These are phyloP conservation scores for Marasmius tenuissimus DNA, from an alignment of 1,284 basidiomycete species.

Conservation along the genomic window DNA sequence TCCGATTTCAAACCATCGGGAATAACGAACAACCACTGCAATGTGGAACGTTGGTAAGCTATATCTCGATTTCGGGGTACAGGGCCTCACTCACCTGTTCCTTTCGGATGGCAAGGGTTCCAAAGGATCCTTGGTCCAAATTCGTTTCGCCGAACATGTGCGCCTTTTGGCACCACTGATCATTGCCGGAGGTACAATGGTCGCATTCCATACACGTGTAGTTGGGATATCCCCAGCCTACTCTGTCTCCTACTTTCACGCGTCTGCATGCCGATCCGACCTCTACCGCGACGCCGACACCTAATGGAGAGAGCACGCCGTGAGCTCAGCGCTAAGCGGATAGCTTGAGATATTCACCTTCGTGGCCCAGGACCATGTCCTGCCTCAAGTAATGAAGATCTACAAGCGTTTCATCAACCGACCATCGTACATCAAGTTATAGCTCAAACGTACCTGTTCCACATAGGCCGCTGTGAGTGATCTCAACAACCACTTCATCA, in stretches of 20 bases:
- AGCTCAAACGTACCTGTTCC: slow-evolving; percentile 29
- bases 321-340: neutral
- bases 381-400: slow-evolving; percentile 38
- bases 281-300: slow-evolving; percentile 46
- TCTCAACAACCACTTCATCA: slow-evolving; percentile 22
- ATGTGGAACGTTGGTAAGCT: slow-evolving; percentile 18
- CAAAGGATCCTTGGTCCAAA: slow-evolving; percentile 36
- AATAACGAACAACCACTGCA: slow-evolving; percentile 29
- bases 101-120: slow-evolving; percentile 25
- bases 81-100: slow-evolving; percentile 34
- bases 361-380: slow-evolving; percentile 45
- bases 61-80: slow-evolving; percentile 32
- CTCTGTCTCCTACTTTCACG: slow-evolving; percentile 41
- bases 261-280: slow-evolving; percentile 47
- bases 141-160: slow-evolving; percentile 23
- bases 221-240: slow-evolving; percentile 25
- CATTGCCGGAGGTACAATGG: slow-evolving; percentile 28
- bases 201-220: slow-evolving; percentile 21
- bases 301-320: neutral
- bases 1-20: slow-evolving; percentile 30
- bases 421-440: neutral
- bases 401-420: neutral
- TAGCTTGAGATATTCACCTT: slow-evolving; percentile 35
- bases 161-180: slow-evolving; percentile 7
- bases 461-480: slow-evolving; percentile 45